phyloP scores from a whole-genome alignment of 148 eudicot genomes.

The Fagopyrum tataricum region DNA sequence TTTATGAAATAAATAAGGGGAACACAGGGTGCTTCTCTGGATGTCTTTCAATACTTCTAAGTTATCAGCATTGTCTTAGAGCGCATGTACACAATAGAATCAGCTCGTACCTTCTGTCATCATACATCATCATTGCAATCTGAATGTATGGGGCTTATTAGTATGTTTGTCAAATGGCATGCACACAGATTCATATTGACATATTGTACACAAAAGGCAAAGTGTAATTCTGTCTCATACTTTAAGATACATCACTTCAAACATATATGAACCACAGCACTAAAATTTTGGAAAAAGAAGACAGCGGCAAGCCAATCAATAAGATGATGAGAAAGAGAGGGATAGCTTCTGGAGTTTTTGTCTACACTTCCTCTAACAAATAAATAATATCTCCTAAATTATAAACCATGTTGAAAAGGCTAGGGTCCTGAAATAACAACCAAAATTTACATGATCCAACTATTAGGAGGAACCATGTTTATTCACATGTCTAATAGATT shows the following conservation, averaged over 20 bases:
- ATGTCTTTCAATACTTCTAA: constrained; percentile 41
- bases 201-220: background rate
- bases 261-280: background rate
- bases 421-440: background rate
- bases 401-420: background rate
- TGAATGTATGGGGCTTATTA: constrained; percentile 56
- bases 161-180: constrained; percentile 20
- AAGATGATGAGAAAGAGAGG: background rate
- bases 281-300: background rate
- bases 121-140: constrained; percentile 82
- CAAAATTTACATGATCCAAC: background rate
- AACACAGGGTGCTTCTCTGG: constrained; percentile 24
- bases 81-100: constrained; percentile 36
- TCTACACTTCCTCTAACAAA: background rate
- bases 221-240: background rate
- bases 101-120: constrained; percentile 47
- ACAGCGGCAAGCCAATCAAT: background rate
- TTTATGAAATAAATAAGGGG: background rate
- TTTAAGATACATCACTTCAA: background rate
- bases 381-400: background rate
- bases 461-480: background rate
- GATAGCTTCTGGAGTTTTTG: background rate
- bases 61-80: constrained; percentile 49
- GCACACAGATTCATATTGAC: background rate
- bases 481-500: background rate